Base-by-base conservation (phyloP, 352 stramenopile species). In the Globisporangium mamillatum region DNA sequence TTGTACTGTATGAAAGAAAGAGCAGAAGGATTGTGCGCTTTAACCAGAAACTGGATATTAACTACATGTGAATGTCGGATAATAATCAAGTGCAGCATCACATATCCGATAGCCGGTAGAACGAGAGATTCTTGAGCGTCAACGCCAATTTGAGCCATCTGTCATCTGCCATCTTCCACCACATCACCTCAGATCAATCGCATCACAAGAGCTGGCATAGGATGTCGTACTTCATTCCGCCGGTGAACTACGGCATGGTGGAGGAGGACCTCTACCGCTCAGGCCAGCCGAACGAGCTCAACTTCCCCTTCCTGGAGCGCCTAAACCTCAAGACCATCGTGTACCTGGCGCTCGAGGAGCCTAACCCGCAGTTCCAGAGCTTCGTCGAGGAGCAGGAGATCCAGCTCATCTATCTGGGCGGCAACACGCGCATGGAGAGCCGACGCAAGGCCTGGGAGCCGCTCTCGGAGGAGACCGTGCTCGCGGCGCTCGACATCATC, bases 171-270 rank as follows among this genome's bases (percentile, higher is more conserved):
- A 27, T 55, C 48, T 22, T 20, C 7, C 2, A 10, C 20, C 48
- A 29, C 48, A n/a, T 55, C 29, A 32, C 29, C 4, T 32, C 29
- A 32, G 29, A 32, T 32, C 29, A 32, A 32, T 32, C 29, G 29
- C 29, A 32, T 32, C 29, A 32, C 29, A 32, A 32, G 29, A 32
- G 46, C 22, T 29, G 24, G 18, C 36, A 66, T 22, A 68, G 25
- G 60, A 97, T 97, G 90, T 93, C 89, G 65, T 95, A 95, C 74
- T 95, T 96, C 76, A 97, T 98, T 71, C 92, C 92, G 48, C 92
- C 92, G 1, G 87, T 97, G 55, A 98, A 97, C 76, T 98, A 97
- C 75, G 90, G 90, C 69, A 95, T 97, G 83, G 90, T 98, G 48
- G 89, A 97, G 62, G 90, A 97, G 70, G 90, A 96, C 61, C 71